Base-by-base conservation (phyloP, 768 basidiomycete species). In the Rhodotorula graminis region DNA sequence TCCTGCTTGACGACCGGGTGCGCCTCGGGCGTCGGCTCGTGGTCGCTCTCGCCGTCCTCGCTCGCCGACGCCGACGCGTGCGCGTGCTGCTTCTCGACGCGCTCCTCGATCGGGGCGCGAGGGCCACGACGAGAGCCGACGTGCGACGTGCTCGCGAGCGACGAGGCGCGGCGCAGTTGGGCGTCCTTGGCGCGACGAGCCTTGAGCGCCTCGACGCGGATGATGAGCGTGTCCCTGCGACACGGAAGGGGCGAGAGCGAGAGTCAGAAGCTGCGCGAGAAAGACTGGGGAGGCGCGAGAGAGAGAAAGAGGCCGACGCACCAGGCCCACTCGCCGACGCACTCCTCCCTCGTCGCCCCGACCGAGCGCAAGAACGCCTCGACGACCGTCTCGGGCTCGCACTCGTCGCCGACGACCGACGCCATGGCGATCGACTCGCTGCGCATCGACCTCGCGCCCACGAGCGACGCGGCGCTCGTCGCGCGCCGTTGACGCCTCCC, bases 281-380 rank as follows among this genome's bases (percentile, higher is more conserved):
- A 6, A 29, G 15, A 58, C n/a, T n/a, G n/a, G 57, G 23, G 37
- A 37, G 37, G 4, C 37, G 37, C 37, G 37, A 9, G 37, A 37
- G 37, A 37, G 9, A 29, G 63, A 52, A 40, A 6, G 11, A 19
- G n/a, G n/a, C n/a, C 2, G 27, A 80, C 86, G 50, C 77, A 90
- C 90, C 84, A 82, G 18, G 83, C 81, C 89, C 89, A 91, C 0
- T 80, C 80, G 3, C 84, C 80, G 0, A 87, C 87, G 61, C 84
- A 84, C n/a, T 64, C 74, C 3, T 76, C 69, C 12, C 86, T 57
- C 2, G 81, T 76, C 1, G 82, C 80, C 68, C 44, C 79, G 79
- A 23, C 85, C 76, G 31, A 64, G 27, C 42, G 37, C 67, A 79
- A 64, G 78, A 90, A 93, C 55, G 87, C 83, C 44, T 82, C 81